A percentile compares a stretch with the other conserved stretches of the same genome.
phyloP scores from a whole-genome alignment of 352 stramenopile genomes.

The Lagenidium giganteum region DNA sequence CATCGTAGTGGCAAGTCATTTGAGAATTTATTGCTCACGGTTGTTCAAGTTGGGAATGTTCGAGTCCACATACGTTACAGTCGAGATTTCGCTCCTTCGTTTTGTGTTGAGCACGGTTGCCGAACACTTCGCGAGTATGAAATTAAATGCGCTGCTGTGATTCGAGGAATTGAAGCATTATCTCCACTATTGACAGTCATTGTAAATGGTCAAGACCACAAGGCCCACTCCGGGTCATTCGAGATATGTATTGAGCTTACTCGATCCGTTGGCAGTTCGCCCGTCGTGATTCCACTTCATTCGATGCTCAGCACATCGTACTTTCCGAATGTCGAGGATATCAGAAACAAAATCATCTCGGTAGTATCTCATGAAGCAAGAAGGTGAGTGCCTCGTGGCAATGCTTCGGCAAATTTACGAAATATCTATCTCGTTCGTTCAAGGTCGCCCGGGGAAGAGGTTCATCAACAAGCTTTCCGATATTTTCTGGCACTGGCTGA shows the following conservation, averaged over 20 bases:
- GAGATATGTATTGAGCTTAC: conserved; percentile 48
- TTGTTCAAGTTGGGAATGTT: conserved; percentile 46
- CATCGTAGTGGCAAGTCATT: conserved; percentile 37
- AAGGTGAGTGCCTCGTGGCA: conserved; percentile 19
- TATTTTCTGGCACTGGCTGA: conserved; percentile 47
- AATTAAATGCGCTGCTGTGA: conserved; percentile 27
- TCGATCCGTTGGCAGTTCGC: conserved; percentile 12
- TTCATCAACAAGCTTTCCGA: conserved; percentile 51
- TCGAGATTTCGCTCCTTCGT: conserved; percentile 26
- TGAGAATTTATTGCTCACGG: conserved; percentile 47
- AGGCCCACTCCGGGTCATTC: conserved; percentile 31
- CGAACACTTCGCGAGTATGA: conserved; percentile 47
- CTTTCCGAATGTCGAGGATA: conserved; percentile 39
- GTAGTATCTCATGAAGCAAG: conserved; percentile 60
- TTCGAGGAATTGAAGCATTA: conserved; percentile 39
- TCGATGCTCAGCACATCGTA: conserved; percentile 44
- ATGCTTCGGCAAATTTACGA: neutral
- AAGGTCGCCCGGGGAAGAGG: conserved; percentile 49
- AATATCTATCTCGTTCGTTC: neutral
- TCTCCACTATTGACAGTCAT: conserved; percentile 40
- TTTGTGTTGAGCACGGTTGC: conserved; percentile 39
- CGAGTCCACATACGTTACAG: conserved; percentile 33
- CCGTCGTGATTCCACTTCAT: conserved; percentile 36
- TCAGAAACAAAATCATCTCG: conserved; percentile 49
- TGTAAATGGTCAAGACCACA: conserved; percentile 24